A percentile compares a stretch with the other conserved stretches of the same genome.
phyloP scores from a whole-genome alignment of 192 early-diverging fungal species.

The Backusella macrospora region DNA sequence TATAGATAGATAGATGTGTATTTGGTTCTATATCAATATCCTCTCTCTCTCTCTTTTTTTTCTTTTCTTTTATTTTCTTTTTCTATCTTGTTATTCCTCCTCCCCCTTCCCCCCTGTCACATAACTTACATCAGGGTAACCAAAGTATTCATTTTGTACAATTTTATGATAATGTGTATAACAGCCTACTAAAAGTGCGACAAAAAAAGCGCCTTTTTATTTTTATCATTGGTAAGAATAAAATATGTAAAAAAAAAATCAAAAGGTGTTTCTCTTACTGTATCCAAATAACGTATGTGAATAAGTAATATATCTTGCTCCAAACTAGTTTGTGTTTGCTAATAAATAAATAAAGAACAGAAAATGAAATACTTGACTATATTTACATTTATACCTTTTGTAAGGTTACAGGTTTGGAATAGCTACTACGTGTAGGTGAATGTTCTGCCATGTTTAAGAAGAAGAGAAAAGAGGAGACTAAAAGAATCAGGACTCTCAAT shows the following conservation, averaged over 20 bases:
- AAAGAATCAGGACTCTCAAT: neutral
- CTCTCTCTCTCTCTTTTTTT: neutral
- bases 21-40: too few species aligned
- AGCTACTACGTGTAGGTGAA: neutral
- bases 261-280: constrained; percentile 6
- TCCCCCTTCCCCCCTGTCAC: neutral
- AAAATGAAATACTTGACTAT: neutral
- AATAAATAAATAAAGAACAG: neutral
- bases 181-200: constrained; percentile 67
- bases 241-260: neutral
- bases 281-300: constrained; percentile 30
- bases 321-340: neutral
- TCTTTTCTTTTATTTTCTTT: neutral
- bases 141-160: constrained; percentile 75
- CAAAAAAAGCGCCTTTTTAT: constrained; percentile 63
- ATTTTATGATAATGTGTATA: constrained; percentile 82
- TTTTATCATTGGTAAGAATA: neutral
- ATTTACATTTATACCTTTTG: neutral
- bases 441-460: constrained; percentile 3
- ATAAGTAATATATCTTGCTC: constrained; percentile 23
- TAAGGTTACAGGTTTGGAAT: constrained; percentile 7
- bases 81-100: too few species aligned
- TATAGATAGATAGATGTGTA: neutral
- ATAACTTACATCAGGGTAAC: constrained; percentile 67
- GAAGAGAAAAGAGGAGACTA: neutral